Percentiles rank a stretch among this genome's conserved stretches.
These are phyloP conservation scores for Colletotrichum chlorophyti DNA, from an alignment of 2,329 filamentous ascomycete species.

Conservation along the genomic window DNA sequence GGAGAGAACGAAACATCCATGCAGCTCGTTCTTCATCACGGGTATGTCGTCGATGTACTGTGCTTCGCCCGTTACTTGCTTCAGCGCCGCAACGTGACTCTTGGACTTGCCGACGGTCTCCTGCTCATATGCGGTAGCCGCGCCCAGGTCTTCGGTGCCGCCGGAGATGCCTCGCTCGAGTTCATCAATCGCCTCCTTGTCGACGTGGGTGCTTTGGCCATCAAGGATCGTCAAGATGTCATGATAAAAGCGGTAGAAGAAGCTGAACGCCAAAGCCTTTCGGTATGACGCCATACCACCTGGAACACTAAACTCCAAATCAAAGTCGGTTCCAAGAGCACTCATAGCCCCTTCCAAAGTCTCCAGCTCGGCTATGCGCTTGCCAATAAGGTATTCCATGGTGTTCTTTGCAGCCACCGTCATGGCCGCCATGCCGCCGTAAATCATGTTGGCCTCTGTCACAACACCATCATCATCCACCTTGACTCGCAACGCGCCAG, in stretches of 20 bases:
- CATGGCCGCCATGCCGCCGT: constrained; percentile 93
- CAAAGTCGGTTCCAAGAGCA: constrained; percentile 87
- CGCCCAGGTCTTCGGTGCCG: constrained; percentile 79
- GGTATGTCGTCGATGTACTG: constrained; percentile 98
- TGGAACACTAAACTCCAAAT: constrained; percentile 87
- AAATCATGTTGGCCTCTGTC: constrained; percentile 79
- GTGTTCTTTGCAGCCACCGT: constrained; percentile 88
- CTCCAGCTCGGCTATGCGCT: constrained; percentile 78
- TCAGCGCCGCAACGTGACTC: constrained; percentile 87
- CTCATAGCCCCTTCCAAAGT: constrained; percentile 92
- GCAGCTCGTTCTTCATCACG: constrained; percentile 83
- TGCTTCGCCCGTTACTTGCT: constrained; percentile 92
- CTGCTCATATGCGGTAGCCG: constrained; percentile 79
- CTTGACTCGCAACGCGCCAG: constrained; percentile 79
- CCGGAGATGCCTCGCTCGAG: constrained; percentile 84
- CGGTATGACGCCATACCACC: constrained; percentile 98
- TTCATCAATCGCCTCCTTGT: constrained; percentile 80
- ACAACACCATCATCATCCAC: constrained; percentile 75
- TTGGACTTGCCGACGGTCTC: constrained; percentile 85
- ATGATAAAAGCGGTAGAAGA: constrained; percentile 98
- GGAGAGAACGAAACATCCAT: constrained; percentile 86
- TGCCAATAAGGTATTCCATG: constrained; percentile 76
- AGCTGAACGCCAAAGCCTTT: constrained; percentile 86
- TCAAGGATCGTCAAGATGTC: constrained; percentile 75
- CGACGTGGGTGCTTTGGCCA: constrained; percentile 54